Conservation (phyloP, 441 rosid genomes). For the Brassica hybrid region DNA sequence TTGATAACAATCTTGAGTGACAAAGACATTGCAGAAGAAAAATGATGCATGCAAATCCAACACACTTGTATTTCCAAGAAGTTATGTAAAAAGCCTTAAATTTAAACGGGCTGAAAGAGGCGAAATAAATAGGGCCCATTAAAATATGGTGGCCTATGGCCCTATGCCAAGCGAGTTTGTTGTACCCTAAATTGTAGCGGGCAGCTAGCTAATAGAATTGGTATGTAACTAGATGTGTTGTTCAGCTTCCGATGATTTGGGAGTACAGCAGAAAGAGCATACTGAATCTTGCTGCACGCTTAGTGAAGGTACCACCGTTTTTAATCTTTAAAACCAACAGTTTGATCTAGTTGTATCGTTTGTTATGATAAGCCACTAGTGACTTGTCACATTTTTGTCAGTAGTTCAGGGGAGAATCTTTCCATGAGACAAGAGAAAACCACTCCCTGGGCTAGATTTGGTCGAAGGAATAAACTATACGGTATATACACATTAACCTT, state of each 20-base stretch:
- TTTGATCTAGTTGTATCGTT: constrained; percentile 1
- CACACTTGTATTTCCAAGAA: too few relatives aligned
- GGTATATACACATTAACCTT: too few relatives aligned
- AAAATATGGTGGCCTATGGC: too few relatives aligned
- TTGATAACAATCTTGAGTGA: not conserved
- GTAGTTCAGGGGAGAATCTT: constrained; percentile 91
- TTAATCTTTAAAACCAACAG: not conserved
- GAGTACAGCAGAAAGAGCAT: constrained; percentile 88
- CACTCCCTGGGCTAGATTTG: constrained; percentile 65
- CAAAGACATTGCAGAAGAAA: not conserved
- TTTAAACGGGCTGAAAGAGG: too few relatives aligned
- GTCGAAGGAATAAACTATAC: constrained; percentile 70
- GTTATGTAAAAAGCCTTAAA: too few relatives aligned
- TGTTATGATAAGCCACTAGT: not conserved
- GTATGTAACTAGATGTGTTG: not conserved
- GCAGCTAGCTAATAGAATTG: constrained; percentile 32
- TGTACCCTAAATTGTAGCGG: constrained; percentile 7
- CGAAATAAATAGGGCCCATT: too few relatives aligned
- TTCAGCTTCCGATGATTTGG: constrained; percentile 88
- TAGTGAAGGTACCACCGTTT: constrained; percentile 64
- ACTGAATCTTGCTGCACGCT: constrained; percentile 84
- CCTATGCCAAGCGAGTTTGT: too few relatives aligned
- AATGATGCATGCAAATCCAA: too few relatives aligned
- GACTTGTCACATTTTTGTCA: not conserved
- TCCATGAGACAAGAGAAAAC: constrained; percentile 78